Evolutionary conservation across 305 asterid species (phyloP), one percentile per base, ranked within the genome.

Genomic region (Rubia peregrina): DNA sequence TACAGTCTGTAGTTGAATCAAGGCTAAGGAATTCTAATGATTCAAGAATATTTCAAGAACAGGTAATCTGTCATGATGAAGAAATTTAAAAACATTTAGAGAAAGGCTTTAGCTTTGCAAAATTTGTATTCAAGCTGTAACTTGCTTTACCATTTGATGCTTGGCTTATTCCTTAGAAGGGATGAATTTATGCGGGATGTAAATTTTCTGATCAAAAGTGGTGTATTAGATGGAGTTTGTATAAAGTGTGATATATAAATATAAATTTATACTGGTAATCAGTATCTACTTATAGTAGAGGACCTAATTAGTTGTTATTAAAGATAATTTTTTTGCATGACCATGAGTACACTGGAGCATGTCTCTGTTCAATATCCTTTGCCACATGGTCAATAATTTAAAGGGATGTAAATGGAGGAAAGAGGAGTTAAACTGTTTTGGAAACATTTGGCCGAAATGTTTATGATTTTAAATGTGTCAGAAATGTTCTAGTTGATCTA

Each of bases 21-120:
- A 89, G 85, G 75, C 74, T 94, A 82, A 83, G 96, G 86, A 89
- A 83, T 86, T 94, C 87, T 72, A 91, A 94, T 65, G 98, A 88
- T 74, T 88, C 95, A 7, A 82, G 96, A 70, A 84, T 85, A 75
- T 94, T 89, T 80, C 90, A 87, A 67, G 99, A 91, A 79, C 96
- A 91, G 98, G 98, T 91, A 83, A n/a, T 70, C 38, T 48, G 68
- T 77, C 9, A 76, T 60, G 19, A 55, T 53, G 48, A 55, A 36
- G 33, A 42, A 40, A n/a, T 59, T 59, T 56, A 40, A 46, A 48
- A 67, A 49, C 42, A 13, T 13, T 16, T 16, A 33, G 33, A 21
- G 56, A 69, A n/a, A 10, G 38, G 14, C 21, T 68, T 33, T 49
- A 14, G 56, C 2, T 49, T 5, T 49, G 56, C 56, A 51, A 22